Percentiles rank a stretch among this genome's conserved stretches.
Evolutionary conservation across 495 filamentous ascomycete species (phyloP).

Genomic region (Extremus antarcticus): DNA sequence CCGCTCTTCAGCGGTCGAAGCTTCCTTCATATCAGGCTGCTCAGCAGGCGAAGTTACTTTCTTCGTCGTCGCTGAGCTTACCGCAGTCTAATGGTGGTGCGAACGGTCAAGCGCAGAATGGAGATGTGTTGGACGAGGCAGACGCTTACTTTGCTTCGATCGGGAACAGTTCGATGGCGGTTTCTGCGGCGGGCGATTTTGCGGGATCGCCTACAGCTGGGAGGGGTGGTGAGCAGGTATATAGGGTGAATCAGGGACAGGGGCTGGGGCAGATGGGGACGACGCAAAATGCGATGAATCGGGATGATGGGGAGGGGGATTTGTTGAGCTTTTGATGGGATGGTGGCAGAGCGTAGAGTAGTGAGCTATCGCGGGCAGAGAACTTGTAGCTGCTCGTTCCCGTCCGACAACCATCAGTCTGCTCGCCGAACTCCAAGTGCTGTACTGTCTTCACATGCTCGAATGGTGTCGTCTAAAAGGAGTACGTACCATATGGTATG

Average conservation of each 20-base stretch:
- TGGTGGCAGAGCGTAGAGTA: background rate
- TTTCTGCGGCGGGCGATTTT: constrained; percentile 39
- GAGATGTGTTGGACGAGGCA: constrained; percentile 66
- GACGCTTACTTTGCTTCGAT: constrained; percentile 76
- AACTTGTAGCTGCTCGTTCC: no score
- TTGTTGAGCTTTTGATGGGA: constrained; percentile 15
- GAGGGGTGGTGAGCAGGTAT: constrained; percentile 27
- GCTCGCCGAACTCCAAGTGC: no score
- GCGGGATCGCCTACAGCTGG: constrained; percentile 31
- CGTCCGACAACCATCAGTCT: no score
- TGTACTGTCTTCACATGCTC: no score
- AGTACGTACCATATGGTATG: no score
- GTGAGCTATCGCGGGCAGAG: no score
- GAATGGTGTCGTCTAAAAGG: no score
- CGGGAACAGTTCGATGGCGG: constrained; percentile 55
- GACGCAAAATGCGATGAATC: constrained; percentile 9
- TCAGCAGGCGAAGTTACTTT: constrained; percentile 14
- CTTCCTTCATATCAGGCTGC: constrained; percentile 36
- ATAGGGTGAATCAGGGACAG: constrained; percentile 59
- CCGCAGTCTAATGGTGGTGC: constrained; percentile 19
- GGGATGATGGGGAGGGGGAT: constrained; percentile 19
- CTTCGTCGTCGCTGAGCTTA: constrained; percentile 4
- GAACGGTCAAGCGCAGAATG: constrained; percentile 36
- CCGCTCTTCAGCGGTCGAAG: constrained; percentile 65
- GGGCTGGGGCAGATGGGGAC: constrained; percentile 49